Evolutionary conservation across 192 early-diverging fungal genomes (phyloP).

Genomic region (Mortierella hygrophila): DNA sequence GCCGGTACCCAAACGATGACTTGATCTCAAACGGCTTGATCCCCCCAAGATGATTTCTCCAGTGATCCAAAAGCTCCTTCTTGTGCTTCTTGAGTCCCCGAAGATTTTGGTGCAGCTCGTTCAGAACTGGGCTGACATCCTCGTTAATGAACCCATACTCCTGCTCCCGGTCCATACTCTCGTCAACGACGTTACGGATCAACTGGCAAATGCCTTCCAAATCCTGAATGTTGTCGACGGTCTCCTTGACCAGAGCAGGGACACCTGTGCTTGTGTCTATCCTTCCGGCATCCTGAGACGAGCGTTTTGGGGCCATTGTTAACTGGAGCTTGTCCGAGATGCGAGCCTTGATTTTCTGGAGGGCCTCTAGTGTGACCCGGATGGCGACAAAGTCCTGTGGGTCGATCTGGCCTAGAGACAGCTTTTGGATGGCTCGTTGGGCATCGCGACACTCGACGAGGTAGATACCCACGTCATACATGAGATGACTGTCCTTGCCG

Average conservation of each 20-base stretch:
- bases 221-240: constrained; percentile 23
- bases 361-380: constrained; percentile 67
- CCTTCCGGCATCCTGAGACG: not conserved
- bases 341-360: constrained; percentile 56
- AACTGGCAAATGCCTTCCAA: constrained; percentile 38
- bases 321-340: constrained; percentile 32
- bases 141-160: constrained; percentile 52
- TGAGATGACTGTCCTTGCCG: constrained; percentile 62
- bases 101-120: constrained; percentile 21
- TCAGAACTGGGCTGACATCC: constrained; percentile 28
- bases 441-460: constrained; percentile 74
- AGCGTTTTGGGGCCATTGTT: not conserved
- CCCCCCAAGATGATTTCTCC: constrained; percentile 39
- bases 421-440: constrained; percentile 75
- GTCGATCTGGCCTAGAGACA: constrained; percentile 75
- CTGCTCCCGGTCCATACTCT: constrained; percentile 28
- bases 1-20: constrained; percentile 51
- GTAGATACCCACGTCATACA: constrained; percentile 61
- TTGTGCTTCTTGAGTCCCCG: constrained; percentile 19
- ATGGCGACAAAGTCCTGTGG: constrained; percentile 74
- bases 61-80: constrained; percentile 21
- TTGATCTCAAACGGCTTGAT: constrained; percentile 47
- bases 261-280: not conserved
- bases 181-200: constrained; percentile 46
- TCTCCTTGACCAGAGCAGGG: constrained; percentile 24